Base-by-base conservation (phyloP, 495 filamentous ascomycete genomes). In the Aspergillus affinis region DNA sequence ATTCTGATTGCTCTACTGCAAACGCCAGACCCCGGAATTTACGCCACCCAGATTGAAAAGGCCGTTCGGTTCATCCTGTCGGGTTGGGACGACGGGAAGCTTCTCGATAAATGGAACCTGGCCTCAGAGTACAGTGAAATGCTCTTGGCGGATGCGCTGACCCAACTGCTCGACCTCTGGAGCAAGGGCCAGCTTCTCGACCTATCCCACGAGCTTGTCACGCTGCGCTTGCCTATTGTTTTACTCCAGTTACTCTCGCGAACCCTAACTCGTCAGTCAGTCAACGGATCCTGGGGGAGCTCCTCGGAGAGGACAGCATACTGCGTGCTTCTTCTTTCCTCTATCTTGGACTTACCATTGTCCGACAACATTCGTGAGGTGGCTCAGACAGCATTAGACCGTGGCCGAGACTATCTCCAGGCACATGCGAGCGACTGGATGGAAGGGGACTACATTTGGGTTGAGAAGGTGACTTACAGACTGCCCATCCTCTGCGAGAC, bases 381-480 rank as follows among this genome's bases (percentile, higher is more conserved):
- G 0, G 57, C 55, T 27, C 41, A 50, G 12, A 55, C 51, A 12
- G 7, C 15, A 4, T 46, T 45, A 10, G 7, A 10, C 8, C 18
- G 20, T 3, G 53, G 53, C 32, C 29, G 30, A 9, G 19, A 44
- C 5, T 55, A 44, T 32, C 53, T 55, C 30, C 17, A 2, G 12
- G 15, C 27, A n/a, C 21, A 26, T 17, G 7, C 20, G 17, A 19
- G 5, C 36, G 48, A 23, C 8, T 29, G 49, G 46, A 30, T 50
- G 0, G 29, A 32, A 1, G 29, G 29, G 7, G 63, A 61, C 8
- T 36, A 36, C 41, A 51, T 77, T 3, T 80, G 78, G 77, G 68
- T 78, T 8, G 76, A 79, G 52, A 80, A 80, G 54, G 71, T 75
- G 30, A 67, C 64, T 6, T 80, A 75, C 55, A 55, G 56, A 20